Conservation (phyloP, 345 rosid genomes). For the Sisymbrium irio region DNA sequence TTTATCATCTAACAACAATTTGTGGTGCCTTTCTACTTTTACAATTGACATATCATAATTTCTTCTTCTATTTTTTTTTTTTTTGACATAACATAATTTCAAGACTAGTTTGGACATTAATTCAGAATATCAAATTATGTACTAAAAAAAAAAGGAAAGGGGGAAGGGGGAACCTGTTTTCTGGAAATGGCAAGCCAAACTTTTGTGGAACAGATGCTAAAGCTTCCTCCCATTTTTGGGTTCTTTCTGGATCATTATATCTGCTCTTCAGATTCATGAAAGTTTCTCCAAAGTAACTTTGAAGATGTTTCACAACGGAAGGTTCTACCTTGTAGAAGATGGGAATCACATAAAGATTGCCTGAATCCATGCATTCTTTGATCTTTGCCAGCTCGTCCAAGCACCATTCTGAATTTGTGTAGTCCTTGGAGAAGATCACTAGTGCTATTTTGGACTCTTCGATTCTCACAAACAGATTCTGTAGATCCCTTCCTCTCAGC, state of each 20-base stretch:
- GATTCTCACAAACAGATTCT: neutral
- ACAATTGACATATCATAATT: neutral
- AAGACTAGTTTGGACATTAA: neutral
- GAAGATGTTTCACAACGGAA: neutral
- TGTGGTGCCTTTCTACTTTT: neutral
- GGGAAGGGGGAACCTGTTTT: neutral
- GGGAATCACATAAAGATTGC: neutral
- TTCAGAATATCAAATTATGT: neutral
- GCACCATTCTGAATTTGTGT: neutral
- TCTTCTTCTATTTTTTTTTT: too few relatives aligned
- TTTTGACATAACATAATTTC: neutral
- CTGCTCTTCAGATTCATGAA: neutral
- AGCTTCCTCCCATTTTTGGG: neutral
- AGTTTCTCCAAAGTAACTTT: neutral
- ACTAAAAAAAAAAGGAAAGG: neutral
- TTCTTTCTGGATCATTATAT: neutral
- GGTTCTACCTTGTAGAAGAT: slow-evolving; percentile 2
- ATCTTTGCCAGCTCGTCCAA: neutral
- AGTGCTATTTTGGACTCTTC: neutral
- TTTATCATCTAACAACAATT: too few relatives aligned
- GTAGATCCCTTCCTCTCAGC: slow-evolving; percentile 6
- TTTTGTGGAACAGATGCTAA: neutral
- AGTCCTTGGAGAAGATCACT: neutral
- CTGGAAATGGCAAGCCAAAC: neutral
- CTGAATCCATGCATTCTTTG: neutral